Evolutionary conservation across 2,329 filamentous ascomycete genomes (phyloP), one percentile per base, ranked within the genome.

Genomic region (Coniochaeta prunicola): DNA sequence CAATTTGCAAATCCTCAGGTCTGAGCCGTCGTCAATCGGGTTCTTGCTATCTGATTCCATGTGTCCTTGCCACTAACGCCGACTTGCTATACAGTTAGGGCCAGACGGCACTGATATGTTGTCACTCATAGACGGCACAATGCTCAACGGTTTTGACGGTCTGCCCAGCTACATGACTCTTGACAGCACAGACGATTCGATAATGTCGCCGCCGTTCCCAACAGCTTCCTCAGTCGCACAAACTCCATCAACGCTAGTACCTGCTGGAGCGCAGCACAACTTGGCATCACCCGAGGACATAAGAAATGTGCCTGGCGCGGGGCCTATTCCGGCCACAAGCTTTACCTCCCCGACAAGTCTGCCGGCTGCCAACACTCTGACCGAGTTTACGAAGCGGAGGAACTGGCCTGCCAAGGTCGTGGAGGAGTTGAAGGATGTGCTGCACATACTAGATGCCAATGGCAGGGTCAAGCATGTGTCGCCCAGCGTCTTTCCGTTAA

Each of bases 371-470:
- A 80, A 71, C 66, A 79, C 77, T 17, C 66, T 84, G 62, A 83
- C 80, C 61, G 81, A 84, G 68, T 84, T 84, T 61, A 84, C 81
- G 50, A 84, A 84, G 71, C 74, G 82, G 65, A 76, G 80, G 60
- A 84, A 94, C 70, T 97, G 93, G 93, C 89, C 91, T 17, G 90
- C 92, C 70, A 88, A 90, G 64, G 88, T 96, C 13, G 84, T 97
- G 26, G 90, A 96, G 72, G 92, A 96, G 77, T 79, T 97, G 65
- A 90, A 88, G 69, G 93, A 97, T 72, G 85, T 97, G 65, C 75
- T 96, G 58, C 87, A 96, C 69, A 92, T 97, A 60, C 82, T 97
- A 57, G 92, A 91, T 53, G 84, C 90, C 26, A 87, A 94, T 66
- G 91, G 92, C 38, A 85, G 89, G 63, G 88, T 97, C 66, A 83